phyloP scores from a whole-genome alignment of 2,329 filamentous ascomycete species.

The Aurifilum marmelostoma region DNA sequence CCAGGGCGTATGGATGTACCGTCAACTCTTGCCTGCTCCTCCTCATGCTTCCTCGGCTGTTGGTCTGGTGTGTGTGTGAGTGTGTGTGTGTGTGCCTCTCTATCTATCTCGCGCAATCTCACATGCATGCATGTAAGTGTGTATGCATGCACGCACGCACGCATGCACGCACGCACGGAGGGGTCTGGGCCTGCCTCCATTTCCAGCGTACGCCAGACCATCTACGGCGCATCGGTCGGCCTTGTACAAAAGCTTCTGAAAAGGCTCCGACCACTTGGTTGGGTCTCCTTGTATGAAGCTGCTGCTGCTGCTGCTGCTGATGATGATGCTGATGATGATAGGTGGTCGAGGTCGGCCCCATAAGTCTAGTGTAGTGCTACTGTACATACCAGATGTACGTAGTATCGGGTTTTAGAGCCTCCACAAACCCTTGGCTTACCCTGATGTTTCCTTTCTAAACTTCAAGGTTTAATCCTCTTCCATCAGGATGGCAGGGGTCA shows the following conservation, averaged over 20 bases:
- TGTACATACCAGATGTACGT: background rate
- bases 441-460: background rate
- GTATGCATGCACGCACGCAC: background rate
- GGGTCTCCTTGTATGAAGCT: background rate
- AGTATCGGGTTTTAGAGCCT: background rate
- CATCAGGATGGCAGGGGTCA: background rate
- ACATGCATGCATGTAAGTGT: background rate
- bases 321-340: background rate
- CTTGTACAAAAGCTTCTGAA: background rate
- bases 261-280: background rate
- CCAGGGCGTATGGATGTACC: background rate
- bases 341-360: background rate
- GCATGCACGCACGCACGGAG: background rate
- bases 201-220: too few species aligned
- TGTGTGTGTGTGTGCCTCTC: background rate
- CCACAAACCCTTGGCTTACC: background rate
- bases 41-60: background rate
- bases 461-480: constrained; percentile 2
- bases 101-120: background rate
- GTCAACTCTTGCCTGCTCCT: background rate
- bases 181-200: too few species aligned
- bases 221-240: too few species aligned
- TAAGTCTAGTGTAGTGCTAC: background rate
- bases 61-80: too few species aligned
- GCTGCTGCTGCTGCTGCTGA: background rate